Evolutionary conservation across 495 filamentous ascomycete genomes (phyloP), one percentile per base, ranked within the genome.

Genomic region (Penicillium daleae): DNA sequence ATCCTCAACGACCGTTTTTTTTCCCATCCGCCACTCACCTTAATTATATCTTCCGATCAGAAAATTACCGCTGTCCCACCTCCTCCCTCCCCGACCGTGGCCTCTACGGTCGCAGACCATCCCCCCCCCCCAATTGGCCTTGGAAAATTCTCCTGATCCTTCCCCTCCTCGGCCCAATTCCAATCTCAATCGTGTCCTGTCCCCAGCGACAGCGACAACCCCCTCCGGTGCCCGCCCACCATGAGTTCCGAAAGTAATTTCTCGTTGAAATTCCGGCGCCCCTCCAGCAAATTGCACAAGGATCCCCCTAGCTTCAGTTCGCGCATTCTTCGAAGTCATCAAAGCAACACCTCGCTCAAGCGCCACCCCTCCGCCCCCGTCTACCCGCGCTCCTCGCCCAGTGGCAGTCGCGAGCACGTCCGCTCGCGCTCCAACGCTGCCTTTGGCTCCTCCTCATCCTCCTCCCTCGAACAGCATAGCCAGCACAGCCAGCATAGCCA

Each of bases 281-380:
- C 74, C 50, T 81, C 77, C 52, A 79, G 73, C 75, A 82, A 80
- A 72, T 77, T 81, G 59, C 78, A 80, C 67, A 82, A 82, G 66
- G 79, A 82, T 33, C 67, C 78, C 62, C 78, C 78, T 64, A 75
- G 78, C 65, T 77, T 77, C 66, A 74, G 65, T 57, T 75, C 77
- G 56, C 73, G 76, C 72, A 73, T 75, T 66, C 73, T 78, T 61
- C 78, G 76, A 52, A 80, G 72, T 65, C 80, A 82, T 63, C 74
- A 79, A 63, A 82, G 74, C 69, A 71, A 67, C 62, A 78, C 76
- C 49, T 78, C 78, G 33, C 79, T 92, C 67, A 86, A 86, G 72
- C 84, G 89, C 74, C 86, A 88, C 77, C 88, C 89, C 57, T 91
- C 88, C 68, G 87, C 87, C 65, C 87, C 88, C 56, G 78, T 85